Evolutionary conservation across 176 grass and related monocot species (phyloP).

Genomic region (Phragmites australis): DNA sequence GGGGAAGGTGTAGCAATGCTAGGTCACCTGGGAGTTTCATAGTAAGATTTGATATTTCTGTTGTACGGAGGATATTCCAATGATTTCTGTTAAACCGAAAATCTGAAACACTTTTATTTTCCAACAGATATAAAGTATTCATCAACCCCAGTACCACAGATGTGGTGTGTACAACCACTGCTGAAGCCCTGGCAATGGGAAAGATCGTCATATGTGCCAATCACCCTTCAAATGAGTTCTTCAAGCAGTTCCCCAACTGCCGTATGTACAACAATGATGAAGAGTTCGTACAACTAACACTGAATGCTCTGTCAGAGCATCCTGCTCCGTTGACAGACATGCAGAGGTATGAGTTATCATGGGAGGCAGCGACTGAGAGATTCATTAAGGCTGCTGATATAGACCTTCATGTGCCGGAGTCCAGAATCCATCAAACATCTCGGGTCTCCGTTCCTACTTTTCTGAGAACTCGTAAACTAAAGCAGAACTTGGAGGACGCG

Average conservation of each 20-base stretch:
- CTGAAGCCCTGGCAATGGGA: conserved; percentile 96
- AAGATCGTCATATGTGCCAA: conserved; percentile 93
- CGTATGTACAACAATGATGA: conserved; percentile 68
- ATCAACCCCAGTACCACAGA: conserved; percentile 95
- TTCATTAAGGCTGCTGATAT: conserved; percentile 72
- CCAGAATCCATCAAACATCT: conserved; percentile 37
- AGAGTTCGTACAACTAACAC: conserved; percentile 80
- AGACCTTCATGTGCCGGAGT: conserved; percentile 23
- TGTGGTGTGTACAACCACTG: conserved; percentile 87
- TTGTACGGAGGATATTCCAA: background rate
- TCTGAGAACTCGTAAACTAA: conserved; percentile 57
- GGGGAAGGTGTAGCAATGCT: background rate
- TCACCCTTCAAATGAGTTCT: conserved; percentile 97
- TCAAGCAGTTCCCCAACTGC: conserved; percentile 95
- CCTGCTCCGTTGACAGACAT: conserved; percentile 71
- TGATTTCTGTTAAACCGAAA: conserved; percentile 26
- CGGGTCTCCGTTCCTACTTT: conserved; percentile 50
- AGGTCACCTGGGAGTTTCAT: conserved; percentile 6
- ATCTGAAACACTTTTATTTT: conserved; percentile 33
- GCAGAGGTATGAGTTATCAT: conserved; percentile 67
- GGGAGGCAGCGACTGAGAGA: conserved; percentile 86
- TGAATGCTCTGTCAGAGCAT: conserved; percentile 63
- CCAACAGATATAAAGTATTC: conserved; percentile 85
- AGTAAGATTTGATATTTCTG: background rate
- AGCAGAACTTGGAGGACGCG: conserved; percentile 65